phyloP scores from a whole-genome alignment of 257 asterid species.

The Solanum clarkiae region DNA sequence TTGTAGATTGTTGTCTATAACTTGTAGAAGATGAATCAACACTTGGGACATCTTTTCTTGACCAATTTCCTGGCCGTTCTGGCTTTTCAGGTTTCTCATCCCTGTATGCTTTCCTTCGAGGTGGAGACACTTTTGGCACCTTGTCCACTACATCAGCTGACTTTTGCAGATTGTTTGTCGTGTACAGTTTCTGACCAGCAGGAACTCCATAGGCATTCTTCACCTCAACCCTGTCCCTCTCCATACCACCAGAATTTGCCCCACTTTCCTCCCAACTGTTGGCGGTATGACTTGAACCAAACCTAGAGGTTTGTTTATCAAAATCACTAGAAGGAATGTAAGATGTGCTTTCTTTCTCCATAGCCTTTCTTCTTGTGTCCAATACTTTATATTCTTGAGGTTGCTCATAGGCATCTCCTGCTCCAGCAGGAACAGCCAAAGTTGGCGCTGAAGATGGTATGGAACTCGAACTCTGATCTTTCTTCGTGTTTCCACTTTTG shows the following conservation, averaged over 20 bases:
- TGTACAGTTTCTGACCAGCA: slow-evolving; percentile 9
- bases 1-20: slow-evolving; percentile 33
- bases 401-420: slow-evolving; percentile 46
- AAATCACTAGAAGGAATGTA: slow-evolving; percentile 33
- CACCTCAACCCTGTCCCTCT: slow-evolving; percentile 38
- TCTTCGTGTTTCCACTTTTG: slow-evolving; percentile 74
- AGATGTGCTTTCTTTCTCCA: slow-evolving; percentile 51
- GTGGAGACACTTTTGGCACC: slow-evolving; percentile 77
- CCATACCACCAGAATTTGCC: slow-evolving; percentile 24
- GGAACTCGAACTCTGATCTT: slow-evolving; percentile 54
- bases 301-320: slow-evolving; percentile 40
- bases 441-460: slow-evolving; percentile 45
- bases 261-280: slow-evolving; percentile 48
- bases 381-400: slow-evolving; percentile 39
- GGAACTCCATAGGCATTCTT: slow-evolving; percentile 32
- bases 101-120: slow-evolving; percentile 50
- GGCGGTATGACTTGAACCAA: slow-evolving; percentile 28
- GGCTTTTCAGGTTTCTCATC: slow-evolving; percentile 60
- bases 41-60: slow-evolving; percentile 35
- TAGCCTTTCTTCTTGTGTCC: slow-evolving; percentile 40
- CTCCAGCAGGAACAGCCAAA: slow-evolving; percentile 38
- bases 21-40: slow-evolving; percentile 31
- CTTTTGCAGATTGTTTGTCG: not conserved
- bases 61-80: slow-evolving; percentile 45
- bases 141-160: slow-evolving; percentile 42